Base-by-base conservation (phyloP, 2,329 filamentous ascomycete genomes). In the Tricladium varicosporioides region DNA sequence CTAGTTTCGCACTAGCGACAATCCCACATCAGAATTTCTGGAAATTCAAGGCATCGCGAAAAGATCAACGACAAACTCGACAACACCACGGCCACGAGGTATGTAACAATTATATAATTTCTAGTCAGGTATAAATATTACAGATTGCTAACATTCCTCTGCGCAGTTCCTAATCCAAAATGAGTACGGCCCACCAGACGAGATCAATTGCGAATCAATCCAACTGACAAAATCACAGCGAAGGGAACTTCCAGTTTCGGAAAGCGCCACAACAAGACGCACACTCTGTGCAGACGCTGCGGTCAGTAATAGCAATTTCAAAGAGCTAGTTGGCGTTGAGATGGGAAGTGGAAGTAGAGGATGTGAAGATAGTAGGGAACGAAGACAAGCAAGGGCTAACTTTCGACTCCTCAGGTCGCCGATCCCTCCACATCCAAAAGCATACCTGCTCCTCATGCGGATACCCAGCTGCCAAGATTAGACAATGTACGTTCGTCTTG, bases 371-470 rank as follows among this genome's bases (percentile, higher is more conserved):
- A 16, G 31, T 33, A 49, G 40, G 22, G 22, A 27, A 27, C 3
- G 3, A 27, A 27, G 22, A 27, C 7, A 7, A 27, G 22, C 22
- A 3, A 27, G 22, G 7, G 60, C 68, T 71, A 64, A 71, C 61
- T 49, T 58, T n/a, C 48, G 13, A 22, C 49, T 32, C 19, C 55
- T 43, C 72, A 95, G 92, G 93, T 81, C 89, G 90, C 77, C 92
- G 94, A 77, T 96, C 94, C 74, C 88, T 97, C 80, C 94, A 99
- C 88, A 87, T 97, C 82, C 94, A 99, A 85, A 99, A 99, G 90
- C 88, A 96, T 81, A 95, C 92, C 76, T 99, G 94, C 84, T 79
- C 93, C 71, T 82, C 82, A 68, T 99, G 94, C 85, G 94, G 92
- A 77, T 99, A 97, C 83, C 94, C 94, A 76, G 82, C 92, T 76